Percentiles rank a stretch among this genome's conserved stretches.
Conservation (phyloP, 306 rosid species). For the Cicer yamashitae region DNA sequence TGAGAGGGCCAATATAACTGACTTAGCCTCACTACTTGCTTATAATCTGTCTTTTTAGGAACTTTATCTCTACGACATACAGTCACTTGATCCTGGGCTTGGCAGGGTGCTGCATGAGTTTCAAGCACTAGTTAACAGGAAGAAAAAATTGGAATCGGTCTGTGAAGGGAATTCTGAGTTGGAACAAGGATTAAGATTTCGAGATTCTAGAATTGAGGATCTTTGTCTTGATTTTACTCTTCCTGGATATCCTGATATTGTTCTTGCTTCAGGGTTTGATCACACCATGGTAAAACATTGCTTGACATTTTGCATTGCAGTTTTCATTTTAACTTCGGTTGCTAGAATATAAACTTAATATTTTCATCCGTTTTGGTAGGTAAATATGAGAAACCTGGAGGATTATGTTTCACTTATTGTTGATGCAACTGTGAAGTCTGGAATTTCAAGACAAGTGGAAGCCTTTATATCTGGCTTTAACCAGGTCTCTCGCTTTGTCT, state of each 20-base stretch:
- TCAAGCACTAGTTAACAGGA: slow-evolving; percentile 73
- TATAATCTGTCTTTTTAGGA: slow-evolving; percentile 56
- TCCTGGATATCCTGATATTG: slow-evolving; percentile 88
- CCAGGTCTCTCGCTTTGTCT: slow-evolving; percentile 60
- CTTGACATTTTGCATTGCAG: slow-evolving; percentile 28
- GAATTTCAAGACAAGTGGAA: slow-evolving; percentile 89
- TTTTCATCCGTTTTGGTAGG: slow-evolving; percentile 60
- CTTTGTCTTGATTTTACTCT: slow-evolving; percentile 94
- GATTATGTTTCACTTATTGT: slow-evolving; percentile 71
- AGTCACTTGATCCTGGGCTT: slow-evolving; percentile 83
- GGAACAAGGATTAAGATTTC: slow-evolving; percentile 55
- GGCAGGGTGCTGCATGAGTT: slow-evolving; percentile 83
- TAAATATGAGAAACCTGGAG: slow-evolving; percentile 74
- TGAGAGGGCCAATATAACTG: slow-evolving; percentile 13
- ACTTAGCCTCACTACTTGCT: slow-evolving; percentile 37
- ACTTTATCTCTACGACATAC: slow-evolving; percentile 80
- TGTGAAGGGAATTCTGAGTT: slow-evolving; percentile 50
- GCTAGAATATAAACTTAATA: slow-evolving; percentile 7
- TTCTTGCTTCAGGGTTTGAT: slow-evolving; percentile 64
- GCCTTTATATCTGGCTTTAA: slow-evolving; percentile 92
- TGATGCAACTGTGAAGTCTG: slow-evolving; percentile 78
- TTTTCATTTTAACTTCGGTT: slow-evolving; percentile 35
- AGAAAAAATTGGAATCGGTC: slow-evolving; percentile 54
- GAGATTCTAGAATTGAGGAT: slow-evolving; percentile 76
- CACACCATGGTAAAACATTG: slow-evolving; percentile 59